These are phyloP conservation scores for Biscogniauxia marginata DNA, from an alignment of 2,329 filamentous ascomycete genomes.

Conservation along the genomic window DNA sequence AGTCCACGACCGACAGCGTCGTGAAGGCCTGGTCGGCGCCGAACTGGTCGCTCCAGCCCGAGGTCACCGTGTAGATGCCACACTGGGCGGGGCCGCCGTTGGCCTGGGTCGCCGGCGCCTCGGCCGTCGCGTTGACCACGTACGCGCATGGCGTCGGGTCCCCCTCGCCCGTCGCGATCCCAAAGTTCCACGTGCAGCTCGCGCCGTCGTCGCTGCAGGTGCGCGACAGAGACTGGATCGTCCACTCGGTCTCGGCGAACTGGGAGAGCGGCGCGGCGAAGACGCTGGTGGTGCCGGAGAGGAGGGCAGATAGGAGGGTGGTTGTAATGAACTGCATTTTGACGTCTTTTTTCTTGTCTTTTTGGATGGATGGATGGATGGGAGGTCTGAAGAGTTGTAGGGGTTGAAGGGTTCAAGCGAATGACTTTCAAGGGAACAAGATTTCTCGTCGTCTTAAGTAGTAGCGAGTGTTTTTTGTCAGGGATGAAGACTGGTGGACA, in stretches of 20 bases:
- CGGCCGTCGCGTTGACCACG: constrained; percentile 32
- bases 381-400: background rate
- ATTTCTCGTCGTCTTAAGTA: background rate
- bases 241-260: constrained; percentile 37
- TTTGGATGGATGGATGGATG: constrained; percentile 2
- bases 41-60: constrained; percentile 57
- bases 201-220: constrained; percentile 38
- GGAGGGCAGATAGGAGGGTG: constrained; percentile 24
- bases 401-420: background rate
- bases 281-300: constrained; percentile 14
- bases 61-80: constrained; percentile 51
- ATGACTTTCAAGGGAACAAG: background rate
- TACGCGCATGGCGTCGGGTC: constrained; percentile 38
- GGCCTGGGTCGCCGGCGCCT: constrained; percentile 36
- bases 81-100: constrained; percentile 38
- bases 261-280: constrained; percentile 24
- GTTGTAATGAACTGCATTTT: constrained; percentile 35
- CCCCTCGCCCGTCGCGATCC: constrained; percentile 35
- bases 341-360: background rate
- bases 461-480: background rate
- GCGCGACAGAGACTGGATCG: constrained; percentile 38
- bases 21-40: constrained; percentile 53
- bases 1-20: constrained; percentile 50
- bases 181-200: constrained; percentile 41
- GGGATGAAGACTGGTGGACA: background rate